Conservation (phyloP, 2,329 filamentous ascomycete genomes). For the Xenoacremonium recifei region DNA sequence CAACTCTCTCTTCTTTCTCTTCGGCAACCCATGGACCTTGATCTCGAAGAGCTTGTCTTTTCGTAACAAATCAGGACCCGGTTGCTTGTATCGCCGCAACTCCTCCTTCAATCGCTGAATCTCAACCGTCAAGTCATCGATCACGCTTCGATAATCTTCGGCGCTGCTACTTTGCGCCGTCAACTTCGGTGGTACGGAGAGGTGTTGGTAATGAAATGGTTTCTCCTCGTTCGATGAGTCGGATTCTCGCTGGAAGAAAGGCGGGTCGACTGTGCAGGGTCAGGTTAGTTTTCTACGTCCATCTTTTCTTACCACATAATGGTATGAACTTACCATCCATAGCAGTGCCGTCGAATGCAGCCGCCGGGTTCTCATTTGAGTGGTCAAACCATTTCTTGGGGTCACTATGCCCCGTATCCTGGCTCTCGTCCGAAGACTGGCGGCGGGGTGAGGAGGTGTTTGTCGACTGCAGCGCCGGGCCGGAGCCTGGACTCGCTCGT, state of each 20-base stretch:
- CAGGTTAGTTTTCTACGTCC: too few species aligned
- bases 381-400: slow-evolving; percentile 54
- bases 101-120: slow-evolving; percentile 77
- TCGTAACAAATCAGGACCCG: slow-evolving; percentile 63
- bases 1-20: slow-evolving; percentile 72
- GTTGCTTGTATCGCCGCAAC: slow-evolving; percentile 67
- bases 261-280: slow-evolving; percentile 44
- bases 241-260: slow-evolving; percentile 53
- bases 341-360: slow-evolving; percentile 37
- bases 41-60: slow-evolving; percentile 83
- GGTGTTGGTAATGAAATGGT: slow-evolving; percentile 20
- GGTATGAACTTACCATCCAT: slow-evolving; percentile 45
- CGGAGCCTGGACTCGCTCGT: slow-evolving; percentile 25
- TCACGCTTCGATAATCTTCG: slow-evolving; percentile 78
- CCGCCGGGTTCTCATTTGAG: slow-evolving; percentile 49
- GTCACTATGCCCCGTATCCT: slow-evolving; percentile 48
- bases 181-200: slow-evolving; percentile 28
- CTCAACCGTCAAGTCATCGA: slow-evolving; percentile 82
- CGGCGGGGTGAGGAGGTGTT: slow-evolving; percentile 25
- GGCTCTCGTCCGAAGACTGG: slow-evolving; percentile 50
- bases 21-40: slow-evolving; percentile 70
- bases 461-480: slow-evolving; percentile 14
- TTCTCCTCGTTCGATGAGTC: slow-evolving; percentile 51
- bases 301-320: neutral
- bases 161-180: slow-evolving; percentile 57